Evolutionary conservation across 2,329 filamentous ascomycete genomes (phyloP), one percentile per base, ranked within the genome.

Genomic region (Penicillium vulpinum): DNA sequence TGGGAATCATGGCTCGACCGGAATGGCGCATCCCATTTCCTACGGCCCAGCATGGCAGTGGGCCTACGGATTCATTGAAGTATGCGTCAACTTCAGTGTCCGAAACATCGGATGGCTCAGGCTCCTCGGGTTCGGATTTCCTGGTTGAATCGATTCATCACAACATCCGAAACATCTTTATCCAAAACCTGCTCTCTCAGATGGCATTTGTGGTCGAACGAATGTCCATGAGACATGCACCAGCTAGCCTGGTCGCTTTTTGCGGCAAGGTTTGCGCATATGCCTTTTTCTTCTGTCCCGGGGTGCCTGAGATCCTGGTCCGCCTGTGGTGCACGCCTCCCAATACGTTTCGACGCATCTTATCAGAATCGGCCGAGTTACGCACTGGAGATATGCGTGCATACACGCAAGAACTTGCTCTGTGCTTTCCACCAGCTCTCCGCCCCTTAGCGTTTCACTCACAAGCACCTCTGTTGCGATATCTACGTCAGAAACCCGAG

Each of bases 241-340:
- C 85, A 38, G 84, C 85, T 39, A 88, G 85, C 64, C 73, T 92
- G 57, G 90, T 96, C 56, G 88, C 89, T 29, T 96, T 96, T 71
- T 91, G 90, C 52, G 92, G 91, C 58, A 95, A 94, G 75, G 90
- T 91, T 4, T 93, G 90, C 68, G 92, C 92, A 2, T 96, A 95
- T 73, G 92, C 91, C 29, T 96, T 96, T 74, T 94, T 93, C 76
- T 97, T 96, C 68, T 92, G 90, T 28, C 91, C 91, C 0, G 91
- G 91, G 5, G 85, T 96, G 53, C 89, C 91, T 8, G 91, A 96
- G 68, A 85, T 96, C 49, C 80, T 96, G 47, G 85, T 93, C 26
- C 85, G 91, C 16, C 78, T 96, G 5, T 96, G 92, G 92, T 85
- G 85, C 36, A 80, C 91, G 21, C 85, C 86, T 2, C 78, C 87